Evolutionary conservation across 164 flowering plant species (phyloP), one percentile per base, ranked within the genome.

Genomic region (Aristolochia contorta): DNA sequence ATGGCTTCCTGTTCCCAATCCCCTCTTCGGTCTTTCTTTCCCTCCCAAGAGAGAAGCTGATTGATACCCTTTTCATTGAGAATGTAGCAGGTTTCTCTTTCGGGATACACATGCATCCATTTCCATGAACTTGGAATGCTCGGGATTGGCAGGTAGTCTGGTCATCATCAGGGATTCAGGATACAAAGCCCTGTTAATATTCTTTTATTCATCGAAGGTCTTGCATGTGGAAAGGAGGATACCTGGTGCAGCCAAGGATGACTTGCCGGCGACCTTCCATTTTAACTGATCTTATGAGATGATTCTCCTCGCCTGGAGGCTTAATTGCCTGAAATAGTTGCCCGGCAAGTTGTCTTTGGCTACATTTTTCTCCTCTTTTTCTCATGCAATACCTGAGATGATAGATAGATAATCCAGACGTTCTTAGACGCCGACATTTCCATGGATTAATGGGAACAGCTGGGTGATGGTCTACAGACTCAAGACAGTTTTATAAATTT

Each of bases 161-260:
- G 16, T 41, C n/a, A 45, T 9, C 10, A 20, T 4, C 4, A 12
- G 4, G 20, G n/a, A n/a, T n/a, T n/a, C n/a, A n/a, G n/a, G n/a
- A n/a, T n/a, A n/a, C n/a, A n/a, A n/a, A n/a, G n/a, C n/a, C n/a
- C n/a, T n/a, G n/a, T n/a, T n/a, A n/a, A n/a, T n/a, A n/a, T n/a
- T n/a, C n/a, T 58, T 16, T 25, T 24, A 25, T 64, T 81, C 85
- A 78, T 81, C 79, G 56, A 55, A 53, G 80, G 66, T 72, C 78
- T 77, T 70, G 71, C 83, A 75, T 79, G 79, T 71, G 76, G 69
- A 63, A 9, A 63, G 60, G 79, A 77, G 77, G 67, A 57, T 56
- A 33, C 53, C 62, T 61, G 62, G 63, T 77, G 83, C 78, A 82
- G 85, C 85, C 85, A 82, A 82, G 85, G 83, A 82, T 82, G 85